Evolutionary conservation across 768 basidiomycete species (phyloP), one percentile per base, ranked within the genome.

Genomic region (Hypsizygus marmoreus): DNA sequence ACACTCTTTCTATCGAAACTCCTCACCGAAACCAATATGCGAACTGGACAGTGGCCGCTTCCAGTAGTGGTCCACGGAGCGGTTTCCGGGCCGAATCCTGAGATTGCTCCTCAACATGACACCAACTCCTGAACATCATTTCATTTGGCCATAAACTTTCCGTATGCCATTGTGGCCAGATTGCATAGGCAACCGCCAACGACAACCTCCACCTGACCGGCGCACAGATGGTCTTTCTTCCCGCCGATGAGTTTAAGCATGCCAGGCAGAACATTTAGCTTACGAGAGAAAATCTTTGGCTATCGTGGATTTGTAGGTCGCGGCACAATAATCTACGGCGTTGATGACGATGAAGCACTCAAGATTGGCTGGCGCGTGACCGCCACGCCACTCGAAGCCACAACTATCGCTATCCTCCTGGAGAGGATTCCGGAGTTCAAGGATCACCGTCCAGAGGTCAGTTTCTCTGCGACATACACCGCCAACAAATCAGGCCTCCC

Each of bases 321-420:
- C 16, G 57, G 59, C 2, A 55, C 55, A 8, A 44, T 41, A 12
- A 55, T 56, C 11, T 54, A 49, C 17, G 17, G 31, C 11, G 52
- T 50, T 9, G 30, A 40, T 11, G 38, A 25, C 19, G 6, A 16
- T 26, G 12, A 20, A 10, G 55, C 45, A 5, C 12, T 57, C 25
- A 59, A 62, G 25, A 23, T 52, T 11, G 51, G 43, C 16, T 62
- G 59, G 58, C 51, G 44, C 2, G 33, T 31, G n/a, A 22, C 16
- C 0, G 14, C 36, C 11, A 51, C 50, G 12, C 16, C 43, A 4
- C 6, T 25, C 9, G 56, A 62, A 43, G 41, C 46, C 13, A 30
- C 24, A 6, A 30, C 43, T 12, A 30, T 60, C 4, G 22, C 31
- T 4, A 19, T 35, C 2, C 46, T 58, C 32, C 36, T 35, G 5